A percentile compares a stretch with the other conserved stretches of the same genome.
These are phyloP conservation scores for Moesziomyces sp. DNA, from an alignment of 1,284 basidiomycete species.

Conservation along the genomic window DNA sequence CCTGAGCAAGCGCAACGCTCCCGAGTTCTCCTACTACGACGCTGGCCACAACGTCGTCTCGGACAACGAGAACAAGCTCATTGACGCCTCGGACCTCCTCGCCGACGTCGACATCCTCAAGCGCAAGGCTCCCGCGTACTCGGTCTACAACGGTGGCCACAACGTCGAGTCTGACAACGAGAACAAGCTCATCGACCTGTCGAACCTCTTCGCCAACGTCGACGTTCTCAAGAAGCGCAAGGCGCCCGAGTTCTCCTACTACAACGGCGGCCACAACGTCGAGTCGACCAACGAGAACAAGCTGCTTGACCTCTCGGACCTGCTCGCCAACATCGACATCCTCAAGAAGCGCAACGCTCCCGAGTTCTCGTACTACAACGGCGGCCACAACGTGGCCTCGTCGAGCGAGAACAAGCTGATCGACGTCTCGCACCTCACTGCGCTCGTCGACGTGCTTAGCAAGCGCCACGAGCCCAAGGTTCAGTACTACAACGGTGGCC, in stretches of 20 bases:
- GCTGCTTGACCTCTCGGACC: slow-evolving; percentile 26
- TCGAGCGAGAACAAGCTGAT: slow-evolving; percentile 44
- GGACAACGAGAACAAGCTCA: slow-evolving; percentile 36
- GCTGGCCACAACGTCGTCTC: slow-evolving; percentile 33
- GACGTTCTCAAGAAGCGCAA: slow-evolving; percentile 34
- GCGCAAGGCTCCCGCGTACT: slow-evolving; percentile 22
- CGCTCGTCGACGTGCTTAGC: slow-evolving; percentile 29
- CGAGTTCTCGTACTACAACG: slow-evolving; percentile 29
- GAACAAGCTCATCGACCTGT: slow-evolving; percentile 36
- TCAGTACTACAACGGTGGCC: slow-evolving; percentile 36
- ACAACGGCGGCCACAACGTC: slow-evolving; percentile 35
- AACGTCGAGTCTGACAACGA: slow-evolving; percentile 33
- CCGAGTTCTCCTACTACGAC: slow-evolving; percentile 26
- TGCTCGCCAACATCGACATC: slow-evolving; percentile 18
- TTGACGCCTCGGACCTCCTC: slow-evolving; percentile 18
- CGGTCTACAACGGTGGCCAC: slow-evolving; percentile 43
- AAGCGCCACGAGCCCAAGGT: slow-evolving; percentile 21
- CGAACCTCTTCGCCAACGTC: slow-evolving; percentile 17
- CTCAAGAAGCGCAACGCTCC: slow-evolving; percentile 20
- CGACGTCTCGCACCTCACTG: slow-evolving; percentile 35
- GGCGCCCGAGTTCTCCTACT: slow-evolving; percentile 10
- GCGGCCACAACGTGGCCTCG: slow-evolving; percentile 41
- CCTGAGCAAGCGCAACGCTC: slow-evolving; percentile 28
- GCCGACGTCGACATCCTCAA: slow-evolving; percentile 24
- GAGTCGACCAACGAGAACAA: slow-evolving; percentile 34